phyloP scores from a whole-genome alignment of 805 yeast species.

The Candida multigemmis region DNA sequence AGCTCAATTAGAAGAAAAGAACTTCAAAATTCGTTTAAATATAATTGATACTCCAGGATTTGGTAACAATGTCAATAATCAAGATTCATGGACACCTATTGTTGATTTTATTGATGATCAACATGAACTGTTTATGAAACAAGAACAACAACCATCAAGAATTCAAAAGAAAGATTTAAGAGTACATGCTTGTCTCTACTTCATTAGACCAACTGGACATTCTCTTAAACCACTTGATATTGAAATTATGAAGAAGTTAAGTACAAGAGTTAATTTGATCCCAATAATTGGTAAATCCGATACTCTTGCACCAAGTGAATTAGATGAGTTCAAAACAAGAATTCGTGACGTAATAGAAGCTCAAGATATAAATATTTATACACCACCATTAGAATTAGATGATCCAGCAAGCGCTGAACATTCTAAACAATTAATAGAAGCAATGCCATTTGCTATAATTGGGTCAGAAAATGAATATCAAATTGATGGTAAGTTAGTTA shows the following conservation, averaged over 20 bases:
- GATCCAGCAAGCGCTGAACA: slow-evolving; percentile 74
- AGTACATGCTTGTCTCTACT: slow-evolving; percentile 85
- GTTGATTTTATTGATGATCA: slow-evolving; percentile 88
- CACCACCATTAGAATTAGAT: slow-evolving; percentile 72
- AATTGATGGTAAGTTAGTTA: slow-evolving; percentile 53
- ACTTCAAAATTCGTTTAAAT: slow-evolving; percentile 67
- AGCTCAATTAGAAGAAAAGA: slow-evolving; percentile 79
- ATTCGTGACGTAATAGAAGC: slow-evolving; percentile 77
- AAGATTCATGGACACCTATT: slow-evolving; percentile 78
- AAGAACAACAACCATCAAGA: slow-evolving; percentile 87
- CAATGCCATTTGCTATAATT: slow-evolving; percentile 82
- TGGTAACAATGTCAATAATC: slow-evolving; percentile 84
- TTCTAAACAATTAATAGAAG: slow-evolving; percentile 68
- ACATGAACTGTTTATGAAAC: slow-evolving; percentile 81
- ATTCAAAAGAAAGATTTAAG: slow-evolving; percentile 61
- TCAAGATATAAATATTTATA: slow-evolving; percentile 74
- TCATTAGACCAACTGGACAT: slow-evolving; percentile 87
- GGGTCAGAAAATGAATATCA: slow-evolving; percentile 70
- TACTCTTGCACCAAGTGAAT: slow-evolving; percentile 65
- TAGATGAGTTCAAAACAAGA: slow-evolving; percentile 60
- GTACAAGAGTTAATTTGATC: slow-evolving; percentile 74
- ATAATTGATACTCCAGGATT: slow-evolving; percentile 91
- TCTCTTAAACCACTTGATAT: slow-evolving; percentile 82
- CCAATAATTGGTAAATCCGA: slow-evolving; percentile 90
- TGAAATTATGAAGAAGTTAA: slow-evolving; percentile 76